Evolutionary conservation across 1,284 basidiomycete genomes (phyloP).

Genomic region (Boletus mariae): DNA sequence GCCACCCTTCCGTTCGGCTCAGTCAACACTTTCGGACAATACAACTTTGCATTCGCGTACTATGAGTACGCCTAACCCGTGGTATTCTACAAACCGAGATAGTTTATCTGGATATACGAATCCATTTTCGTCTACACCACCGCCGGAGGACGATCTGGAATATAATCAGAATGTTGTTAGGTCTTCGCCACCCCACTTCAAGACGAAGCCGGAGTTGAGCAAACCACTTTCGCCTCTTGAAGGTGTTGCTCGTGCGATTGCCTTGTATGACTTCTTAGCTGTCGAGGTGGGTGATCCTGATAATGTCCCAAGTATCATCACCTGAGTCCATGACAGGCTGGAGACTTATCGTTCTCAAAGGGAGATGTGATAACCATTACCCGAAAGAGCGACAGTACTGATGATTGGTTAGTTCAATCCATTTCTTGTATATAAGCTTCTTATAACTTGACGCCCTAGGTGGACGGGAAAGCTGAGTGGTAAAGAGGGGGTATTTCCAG

Average conservation of each 20-base stretch:
- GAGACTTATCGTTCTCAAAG: constrained; percentile 82
- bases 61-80: constrained; percentile 30
- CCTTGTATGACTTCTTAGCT: constrained; percentile 74
- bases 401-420: constrained; percentile 63
- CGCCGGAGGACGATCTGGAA: constrained; percentile 17
- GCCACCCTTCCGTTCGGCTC: constrained; percentile 27
- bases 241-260: constrained; percentile 72
- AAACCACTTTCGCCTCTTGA: constrained; percentile 48
- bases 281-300: constrained; percentile 49
- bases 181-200: constrained; percentile 34
- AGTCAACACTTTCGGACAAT: constrained; percentile 27
- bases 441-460: constrained; percentile 40
- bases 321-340: constrained; percentile 42
- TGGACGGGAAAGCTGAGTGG: constrained; percentile 62
- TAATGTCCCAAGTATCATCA: constrained; percentile 1
- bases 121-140: constrained; percentile 29
- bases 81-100: constrained; percentile 5
- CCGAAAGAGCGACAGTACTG: constrained; percentile 69
- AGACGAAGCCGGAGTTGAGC: constrained; percentile 48
- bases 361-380: constrained; percentile 79
- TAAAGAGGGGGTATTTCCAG: constrained; percentile 55
- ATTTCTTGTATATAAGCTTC: background rate
- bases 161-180: constrained; percentile 5
- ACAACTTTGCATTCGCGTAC: constrained; percentile 37
- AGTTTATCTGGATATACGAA: constrained; percentile 15